Percentiles rank a stretch among this genome's conserved stretches.
Evolutionary conservation across 352 stramenopile species (phyloP).

Genomic region (Phytophthora tubulina): DNA sequence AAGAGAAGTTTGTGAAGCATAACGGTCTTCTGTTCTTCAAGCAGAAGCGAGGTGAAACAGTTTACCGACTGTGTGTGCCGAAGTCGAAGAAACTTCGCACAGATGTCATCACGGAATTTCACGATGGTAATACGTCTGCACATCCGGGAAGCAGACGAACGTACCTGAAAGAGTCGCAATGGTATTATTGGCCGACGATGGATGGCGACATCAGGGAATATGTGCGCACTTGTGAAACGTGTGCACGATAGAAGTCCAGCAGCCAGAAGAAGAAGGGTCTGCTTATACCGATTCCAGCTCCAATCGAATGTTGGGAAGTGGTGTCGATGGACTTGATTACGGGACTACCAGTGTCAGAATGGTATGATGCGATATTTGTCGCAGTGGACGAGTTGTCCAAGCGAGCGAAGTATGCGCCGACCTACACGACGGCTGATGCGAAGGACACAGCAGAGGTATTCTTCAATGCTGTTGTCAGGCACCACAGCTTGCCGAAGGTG

Average conservation of each 20-base stretch:
- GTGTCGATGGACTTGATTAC: constrained; percentile 47
- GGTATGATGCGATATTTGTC: constrained; percentile 31
- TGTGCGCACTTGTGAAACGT: constrained; percentile 19
- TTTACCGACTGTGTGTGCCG: no score
- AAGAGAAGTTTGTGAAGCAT: no score
- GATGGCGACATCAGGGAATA: constrained; percentile 24
- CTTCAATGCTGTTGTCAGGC: constrained; percentile 25
- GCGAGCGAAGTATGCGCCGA: constrained; percentile 29
- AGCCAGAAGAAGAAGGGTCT: constrained; percentile 10
- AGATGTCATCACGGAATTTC: no score
- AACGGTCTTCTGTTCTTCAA: no score
- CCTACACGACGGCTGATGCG: constrained; percentile 26
- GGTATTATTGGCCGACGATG: constrained; percentile 19
- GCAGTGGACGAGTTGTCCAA: constrained; percentile 40
- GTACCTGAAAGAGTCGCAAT: constrained; percentile 14
- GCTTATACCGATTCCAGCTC: constrained; percentile 18
- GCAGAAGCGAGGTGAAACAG: no score
- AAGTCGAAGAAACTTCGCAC: no score
- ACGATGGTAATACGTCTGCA: not conserved
- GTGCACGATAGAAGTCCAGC: constrained; percentile 10
- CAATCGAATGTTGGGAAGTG: constrained; percentile 29
- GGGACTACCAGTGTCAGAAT: constrained; percentile 33
- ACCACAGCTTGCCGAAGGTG: constrained; percentile 19
- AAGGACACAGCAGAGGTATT: constrained; percentile 21
- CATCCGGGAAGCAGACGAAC: constrained; percentile 16